Base-by-base conservation (phyloP, 495 filamentous ascomycete species). In the Elasticomyces elasticus region DNA sequence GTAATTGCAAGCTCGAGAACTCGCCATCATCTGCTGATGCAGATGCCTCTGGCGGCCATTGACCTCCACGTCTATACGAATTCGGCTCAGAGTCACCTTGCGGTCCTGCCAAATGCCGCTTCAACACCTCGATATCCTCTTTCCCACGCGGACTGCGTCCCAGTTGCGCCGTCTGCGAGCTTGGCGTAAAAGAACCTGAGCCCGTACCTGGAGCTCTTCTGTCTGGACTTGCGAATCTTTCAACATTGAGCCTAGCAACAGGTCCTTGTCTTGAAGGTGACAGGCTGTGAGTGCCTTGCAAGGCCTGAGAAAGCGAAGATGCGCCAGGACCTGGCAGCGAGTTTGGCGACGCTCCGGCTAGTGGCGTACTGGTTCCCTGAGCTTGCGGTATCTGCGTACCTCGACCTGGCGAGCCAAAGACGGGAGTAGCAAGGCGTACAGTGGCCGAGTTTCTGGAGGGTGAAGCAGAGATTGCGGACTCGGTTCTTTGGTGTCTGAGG, bases 1-100 rank as follows among this genome's bases (percentile, higher is more conserved):
- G 94, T 40, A 97, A 71, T 61, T 80, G 80, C 59, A 98, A 68
- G 68, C 90, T 95, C 25, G 90, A 96, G 65, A 98, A 98, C 62
- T 94, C 87, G 25, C 89, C 85, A 12, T 82, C 79, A 20, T 76
- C 80, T 22, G 33, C 31, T 0, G 40, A 12, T 5, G 49, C 51
- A 1, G 40, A 40, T 43, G 51, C 35, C n/a, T 19, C 9, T 2
- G 20, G 12, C 17, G 42, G 43, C 19, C 47, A 17, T n/a, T 52
- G 20, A 22, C 40, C 26, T 20, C 20, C 25, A 22, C 51, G 19
- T 40, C 33, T 35, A 33, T 45, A 52, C 24, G 56, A 58, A 13
- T 37, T 35, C 12, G 62, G 46, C 62, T 54, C 49, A 23, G 62
- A 62, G 19, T 48, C 46, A 24, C 35, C 35, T 22, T 48, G 49